Conservation (phyloP, 2,329 filamentous ascomycete genomes). For the Elsinoe arachidis region DNA sequence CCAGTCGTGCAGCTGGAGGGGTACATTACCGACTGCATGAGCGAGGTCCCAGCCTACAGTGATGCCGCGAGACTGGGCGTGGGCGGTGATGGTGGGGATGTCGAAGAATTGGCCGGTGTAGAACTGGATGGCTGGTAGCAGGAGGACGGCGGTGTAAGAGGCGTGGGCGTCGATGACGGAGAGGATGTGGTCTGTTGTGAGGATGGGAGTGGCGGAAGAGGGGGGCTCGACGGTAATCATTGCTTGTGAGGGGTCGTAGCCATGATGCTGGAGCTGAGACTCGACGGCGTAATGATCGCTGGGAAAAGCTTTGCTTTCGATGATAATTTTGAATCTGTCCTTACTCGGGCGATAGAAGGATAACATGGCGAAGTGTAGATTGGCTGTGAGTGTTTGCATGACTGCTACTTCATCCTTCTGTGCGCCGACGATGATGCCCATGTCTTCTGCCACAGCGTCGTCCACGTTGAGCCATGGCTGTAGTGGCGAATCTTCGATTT, state of each 20-base stretch:
- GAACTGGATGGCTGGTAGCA: constrained; percentile 84
- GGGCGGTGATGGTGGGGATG: constrained; percentile 66
- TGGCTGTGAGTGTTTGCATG: constrained; percentile 80
- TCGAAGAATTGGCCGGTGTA: constrained; percentile 87
- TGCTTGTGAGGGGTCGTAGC: constrained; percentile 54
- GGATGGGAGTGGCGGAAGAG: constrained; percentile 40
- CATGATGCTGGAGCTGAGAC: constrained; percentile 68
- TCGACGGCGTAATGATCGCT: constrained; percentile 81
- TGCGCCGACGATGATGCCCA: constrained; percentile 67
- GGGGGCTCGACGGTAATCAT: constrained; percentile 67
- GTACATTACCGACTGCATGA: constrained; percentile 77
- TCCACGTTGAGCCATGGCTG: constrained; percentile 71
- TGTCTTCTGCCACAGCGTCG: constrained; percentile 60
- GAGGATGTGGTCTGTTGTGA: constrained; percentile 64
- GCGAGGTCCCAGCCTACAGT: constrained; percentile 81
- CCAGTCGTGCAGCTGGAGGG: constrained; percentile 75
- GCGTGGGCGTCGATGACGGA: constrained; percentile 66
- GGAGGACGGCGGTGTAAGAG: constrained; percentile 61
- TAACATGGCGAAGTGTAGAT: constrained; percentile 73
- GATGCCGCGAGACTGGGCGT: constrained; percentile 64
- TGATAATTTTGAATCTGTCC: constrained; percentile 65
- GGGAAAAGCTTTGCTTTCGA: constrained; percentile 86
- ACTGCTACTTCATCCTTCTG: constrained; percentile 65
- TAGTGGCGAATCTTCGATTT: constrained; percentile 58
- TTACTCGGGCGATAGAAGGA: constrained; percentile 69